Conservation (phyloP, 148 eudicot species). For the Fallopia convolvulus region DNA sequence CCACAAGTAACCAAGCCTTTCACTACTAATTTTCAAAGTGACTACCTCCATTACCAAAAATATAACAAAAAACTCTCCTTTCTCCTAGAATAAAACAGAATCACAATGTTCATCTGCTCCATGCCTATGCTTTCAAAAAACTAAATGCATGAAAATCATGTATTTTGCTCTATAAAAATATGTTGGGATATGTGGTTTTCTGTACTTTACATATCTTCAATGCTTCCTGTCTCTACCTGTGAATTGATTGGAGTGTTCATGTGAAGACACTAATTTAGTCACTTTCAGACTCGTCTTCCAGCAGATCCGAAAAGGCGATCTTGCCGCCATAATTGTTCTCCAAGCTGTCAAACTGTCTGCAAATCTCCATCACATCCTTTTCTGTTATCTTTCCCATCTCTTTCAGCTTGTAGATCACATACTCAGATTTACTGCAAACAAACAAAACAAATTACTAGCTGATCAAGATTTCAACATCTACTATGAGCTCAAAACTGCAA, state of each 20-base stretch:
- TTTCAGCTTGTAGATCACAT: constrained; percentile 54
- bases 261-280: not conserved
- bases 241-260: not conserved
- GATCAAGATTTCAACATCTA: not conserved
- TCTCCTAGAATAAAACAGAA: no score
- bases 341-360: constrained; percentile 44
- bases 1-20: not conserved
- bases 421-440: constrained; percentile 57
- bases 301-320: constrained; percentile 44
- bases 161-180: not conserved
- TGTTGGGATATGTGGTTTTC: not conserved
- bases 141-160: not conserved
- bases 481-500: not conserved
- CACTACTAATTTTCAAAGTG: not conserved
- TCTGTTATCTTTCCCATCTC: constrained; percentile 59
- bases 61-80: no score
- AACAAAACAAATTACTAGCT: not conserved
- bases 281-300: constrained; percentile 17
- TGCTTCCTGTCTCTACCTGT: not conserved
- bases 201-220: not conserved
- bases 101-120: not conserved
- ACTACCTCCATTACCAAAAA: no score
- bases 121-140: not conserved
- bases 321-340: constrained; percentile 36
- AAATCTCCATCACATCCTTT: constrained; percentile 34